A percentile compares a stretch with the other conserved stretches of the same genome.
Evolutionary conservation across 1,139 yeast species (phyloP).

Genomic region (Yamadazyma triangularis): DNA sequence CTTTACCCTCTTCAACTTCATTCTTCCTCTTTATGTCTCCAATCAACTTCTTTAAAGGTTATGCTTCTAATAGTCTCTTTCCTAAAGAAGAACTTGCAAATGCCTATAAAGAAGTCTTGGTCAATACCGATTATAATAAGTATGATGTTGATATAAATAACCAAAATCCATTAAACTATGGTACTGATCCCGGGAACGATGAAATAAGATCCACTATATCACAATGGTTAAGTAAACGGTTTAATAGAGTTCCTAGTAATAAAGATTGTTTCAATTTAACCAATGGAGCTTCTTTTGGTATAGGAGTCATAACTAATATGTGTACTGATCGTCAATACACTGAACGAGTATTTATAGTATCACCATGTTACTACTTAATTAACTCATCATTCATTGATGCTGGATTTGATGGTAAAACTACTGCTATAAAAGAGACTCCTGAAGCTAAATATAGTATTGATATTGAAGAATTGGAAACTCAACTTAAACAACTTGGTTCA

Average conservation of each 20-base stretch:
- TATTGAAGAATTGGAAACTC: slow-evolving; percentile 45
- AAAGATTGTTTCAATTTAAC: slow-evolving; percentile 66
- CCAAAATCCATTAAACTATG: slow-evolving; percentile 78
- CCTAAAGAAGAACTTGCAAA: slow-evolving; percentile 54
- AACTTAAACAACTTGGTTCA: slow-evolving; percentile 25
- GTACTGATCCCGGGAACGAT: slow-evolving; percentile 75
- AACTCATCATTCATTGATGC: slow-evolving; percentile 76
- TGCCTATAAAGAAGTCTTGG: slow-evolving; percentile 52
- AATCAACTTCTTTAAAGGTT: slow-evolving; percentile 62
- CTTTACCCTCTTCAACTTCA: too few species aligned
- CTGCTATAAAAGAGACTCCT: slow-evolving; percentile 61
- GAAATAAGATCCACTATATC: slow-evolving; percentile 57
- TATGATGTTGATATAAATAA: slow-evolving; percentile 55
- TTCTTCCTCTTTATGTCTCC: too few species aligned
- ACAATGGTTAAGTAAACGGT: slow-evolving; percentile 47
- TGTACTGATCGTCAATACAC: slow-evolving; percentile 51
- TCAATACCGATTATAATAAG: slow-evolving; percentile 33
- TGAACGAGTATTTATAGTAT: slow-evolving; percentile 60
- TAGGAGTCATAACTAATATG: slow-evolving; percentile 56
- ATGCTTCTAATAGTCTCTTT: slow-evolving; percentile 61
- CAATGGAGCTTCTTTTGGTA: slow-evolving; percentile 85
- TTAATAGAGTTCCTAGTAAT: slow-evolving; percentile 26
- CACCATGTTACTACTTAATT: slow-evolving; percentile 82
- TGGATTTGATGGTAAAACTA: slow-evolving; percentile 64
- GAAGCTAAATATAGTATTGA: slow-evolving; percentile 53